Conservation (phyloP, 225 moss, liverwort and hornwort genomes). For the Pleurozium schreberi region DNA sequence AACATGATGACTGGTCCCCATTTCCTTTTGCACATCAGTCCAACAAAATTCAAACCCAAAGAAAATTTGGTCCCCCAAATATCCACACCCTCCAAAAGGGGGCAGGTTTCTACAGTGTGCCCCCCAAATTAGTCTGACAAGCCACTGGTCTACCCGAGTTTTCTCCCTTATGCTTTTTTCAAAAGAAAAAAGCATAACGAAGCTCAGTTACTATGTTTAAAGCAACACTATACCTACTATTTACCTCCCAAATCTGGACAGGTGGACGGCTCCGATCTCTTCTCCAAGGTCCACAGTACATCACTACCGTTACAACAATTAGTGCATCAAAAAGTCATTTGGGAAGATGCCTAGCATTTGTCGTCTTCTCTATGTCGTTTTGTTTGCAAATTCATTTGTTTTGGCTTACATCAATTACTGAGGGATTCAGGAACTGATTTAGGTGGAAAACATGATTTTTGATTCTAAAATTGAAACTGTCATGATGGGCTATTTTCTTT, state of each 20-base stretch:
- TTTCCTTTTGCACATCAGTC: background rate
- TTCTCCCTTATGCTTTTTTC: background rate
- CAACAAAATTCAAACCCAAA: background rate
- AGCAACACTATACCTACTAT: background rate
- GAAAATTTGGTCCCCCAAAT: background rate
- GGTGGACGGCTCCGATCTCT: background rate
- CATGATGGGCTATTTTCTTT: background rate
- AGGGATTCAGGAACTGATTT: background rate
- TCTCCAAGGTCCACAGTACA: background rate
- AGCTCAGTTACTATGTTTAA: background rate
- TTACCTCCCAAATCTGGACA: background rate
- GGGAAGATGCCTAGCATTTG: background rate
- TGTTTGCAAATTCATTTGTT: background rate
- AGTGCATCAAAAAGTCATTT: background rate
- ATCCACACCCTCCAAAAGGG: background rate
- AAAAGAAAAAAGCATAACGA: background rate
- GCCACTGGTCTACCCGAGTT: background rate
- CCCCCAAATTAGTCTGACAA: background rate
- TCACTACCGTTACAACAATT: background rate
- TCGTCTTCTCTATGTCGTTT: background rate
- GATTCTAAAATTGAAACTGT: background rate
- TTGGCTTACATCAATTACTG: background rate
- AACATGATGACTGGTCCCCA: background rate
- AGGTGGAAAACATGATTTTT: background rate
- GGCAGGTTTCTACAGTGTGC: background rate